These are phyloP conservation scores for Quercus agrifolia DNA, from an alignment of 306 rosid genomes.

Conservation along the genomic window DNA sequence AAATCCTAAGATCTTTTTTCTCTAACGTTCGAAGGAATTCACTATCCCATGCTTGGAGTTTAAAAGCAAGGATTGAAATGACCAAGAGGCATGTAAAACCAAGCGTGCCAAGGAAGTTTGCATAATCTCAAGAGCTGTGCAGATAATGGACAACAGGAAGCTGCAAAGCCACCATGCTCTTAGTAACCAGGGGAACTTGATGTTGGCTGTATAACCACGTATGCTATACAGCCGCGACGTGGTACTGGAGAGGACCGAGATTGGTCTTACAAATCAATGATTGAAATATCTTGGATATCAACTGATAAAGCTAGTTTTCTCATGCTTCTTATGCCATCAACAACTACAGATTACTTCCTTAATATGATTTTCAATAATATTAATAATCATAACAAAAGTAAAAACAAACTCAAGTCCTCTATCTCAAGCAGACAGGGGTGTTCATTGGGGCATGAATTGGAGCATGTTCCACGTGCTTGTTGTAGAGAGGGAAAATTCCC, in stretches of 20 bases:
- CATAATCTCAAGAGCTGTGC: conserved; percentile 41
- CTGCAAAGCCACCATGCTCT: conserved; percentile 84
- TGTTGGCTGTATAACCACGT: conserved; percentile 20
- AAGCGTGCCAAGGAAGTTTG: conserved; percentile 47
- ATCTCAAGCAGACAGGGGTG: not conserved
- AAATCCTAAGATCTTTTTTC: not conserved
- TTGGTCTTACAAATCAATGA: conserved; percentile 50
- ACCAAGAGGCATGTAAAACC: conserved; percentile 50
- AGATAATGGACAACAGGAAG: conserved; percentile 41
- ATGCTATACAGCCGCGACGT: conserved; percentile 53
- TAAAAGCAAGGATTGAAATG: conserved; percentile 64
- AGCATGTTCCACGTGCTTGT: not conserved
- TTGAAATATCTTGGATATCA: conserved; percentile 84
- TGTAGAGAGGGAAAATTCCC: too few relatives aligned
- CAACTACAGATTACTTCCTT: conserved; percentile 65
- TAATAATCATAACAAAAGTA: not conserved
- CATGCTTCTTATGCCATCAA: conserved; percentile 80
- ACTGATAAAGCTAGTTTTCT: conserved; percentile 75
- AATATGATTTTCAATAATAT: not conserved
- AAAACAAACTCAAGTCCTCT: not conserved
- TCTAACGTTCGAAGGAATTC: conserved; percentile 64
- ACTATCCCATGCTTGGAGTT: conserved; percentile 92
- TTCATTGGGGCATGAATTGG: not conserved
- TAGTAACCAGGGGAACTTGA: conserved; percentile 61
- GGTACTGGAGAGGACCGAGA: conserved; percentile 48